Conservation (phyloP, 305 asterid species). For the Rubia balearica region DNA sequence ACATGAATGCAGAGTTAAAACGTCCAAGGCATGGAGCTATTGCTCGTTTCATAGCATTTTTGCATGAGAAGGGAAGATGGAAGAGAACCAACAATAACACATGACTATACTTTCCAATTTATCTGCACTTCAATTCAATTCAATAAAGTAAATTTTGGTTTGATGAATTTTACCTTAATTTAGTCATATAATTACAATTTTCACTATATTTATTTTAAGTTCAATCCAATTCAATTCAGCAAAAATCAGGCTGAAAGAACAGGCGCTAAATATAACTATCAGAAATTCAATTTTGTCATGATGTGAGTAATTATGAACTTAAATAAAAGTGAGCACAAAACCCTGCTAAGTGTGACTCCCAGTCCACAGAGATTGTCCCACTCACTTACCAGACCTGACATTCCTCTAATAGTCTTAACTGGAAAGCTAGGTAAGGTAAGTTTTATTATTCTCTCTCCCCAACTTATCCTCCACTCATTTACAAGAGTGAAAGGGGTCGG, state of each 20-base stretch:
- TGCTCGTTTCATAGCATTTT: not conserved
- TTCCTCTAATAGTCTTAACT: not conserved
- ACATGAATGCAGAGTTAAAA: not conserved
- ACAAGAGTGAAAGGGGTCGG: too few relatives aligned
- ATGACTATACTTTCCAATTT: not conserved
- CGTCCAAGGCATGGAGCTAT: not conserved
- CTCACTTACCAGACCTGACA: not conserved
- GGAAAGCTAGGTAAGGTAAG: not conserved
- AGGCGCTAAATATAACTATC: not conserved
- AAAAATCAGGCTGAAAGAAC: too few relatives aligned
- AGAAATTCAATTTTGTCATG: slow-evolving; percentile 3
- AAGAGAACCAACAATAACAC: slow-evolving; percentile 1
- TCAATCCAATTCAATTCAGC: too few relatives aligned
- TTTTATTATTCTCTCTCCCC: not conserved
- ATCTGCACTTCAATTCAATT: too few relatives aligned
- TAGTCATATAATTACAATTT: too few relatives aligned
- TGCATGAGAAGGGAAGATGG: not conserved
- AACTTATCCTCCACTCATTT: not conserved
- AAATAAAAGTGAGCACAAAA: not conserved
- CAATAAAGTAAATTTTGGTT: too few relatives aligned
- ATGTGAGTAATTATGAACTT: not conserved
- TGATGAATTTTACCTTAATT: too few relatives aligned
- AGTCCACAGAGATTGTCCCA: not conserved
- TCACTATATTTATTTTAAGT: too few relatives aligned
- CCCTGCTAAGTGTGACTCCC: not conserved